Conservation (phyloP, 768 basidiomycete genomes). For the Vararia minispora region DNA sequence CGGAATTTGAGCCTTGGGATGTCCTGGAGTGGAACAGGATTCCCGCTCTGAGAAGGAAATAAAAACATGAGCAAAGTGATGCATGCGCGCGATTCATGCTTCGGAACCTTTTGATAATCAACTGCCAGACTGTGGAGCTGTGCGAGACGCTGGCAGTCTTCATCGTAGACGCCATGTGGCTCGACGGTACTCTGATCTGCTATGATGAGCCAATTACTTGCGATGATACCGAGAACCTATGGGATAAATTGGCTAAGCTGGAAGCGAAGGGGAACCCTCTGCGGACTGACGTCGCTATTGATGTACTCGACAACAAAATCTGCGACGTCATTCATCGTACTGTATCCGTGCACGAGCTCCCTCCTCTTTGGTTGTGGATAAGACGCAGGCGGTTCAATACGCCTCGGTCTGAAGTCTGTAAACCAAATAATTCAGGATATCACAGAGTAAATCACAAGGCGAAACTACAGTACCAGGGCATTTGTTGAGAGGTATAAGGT, state of each 20-base stretch:
- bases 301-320: conserved; percentile 66
- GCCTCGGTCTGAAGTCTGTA: conserved; percentile 18
- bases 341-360: conserved; percentile 31
- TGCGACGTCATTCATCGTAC: conserved; percentile 53
- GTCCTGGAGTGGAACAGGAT: conserved; percentile 18
- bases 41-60: no score
- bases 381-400: conserved; percentile 35
- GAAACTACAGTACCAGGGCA: no score
- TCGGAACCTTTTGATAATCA: conserved; percentile 61
- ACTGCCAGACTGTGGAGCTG: conserved; percentile 53
- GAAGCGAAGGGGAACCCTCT: neutral
- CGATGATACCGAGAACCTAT: conserved; percentile 52
- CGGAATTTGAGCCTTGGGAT: conserved; percentile 36
- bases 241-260: neutral
- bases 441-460: no score
- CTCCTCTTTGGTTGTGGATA: conserved; percentile 33
- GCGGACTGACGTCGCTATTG: conserved; percentile 31
- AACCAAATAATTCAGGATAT: no score
- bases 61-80: no score
- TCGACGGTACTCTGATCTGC: conserved; percentile 41
- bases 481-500: conserved; percentile 23
- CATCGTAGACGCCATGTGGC: conserved; percentile 41
- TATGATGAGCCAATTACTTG: conserved; percentile 51
- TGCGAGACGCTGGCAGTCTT: conserved; percentile 42
- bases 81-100: no score